Conservation (phyloP, 1,139 yeast species). For the Yamadazyma triangularis region DNA sequence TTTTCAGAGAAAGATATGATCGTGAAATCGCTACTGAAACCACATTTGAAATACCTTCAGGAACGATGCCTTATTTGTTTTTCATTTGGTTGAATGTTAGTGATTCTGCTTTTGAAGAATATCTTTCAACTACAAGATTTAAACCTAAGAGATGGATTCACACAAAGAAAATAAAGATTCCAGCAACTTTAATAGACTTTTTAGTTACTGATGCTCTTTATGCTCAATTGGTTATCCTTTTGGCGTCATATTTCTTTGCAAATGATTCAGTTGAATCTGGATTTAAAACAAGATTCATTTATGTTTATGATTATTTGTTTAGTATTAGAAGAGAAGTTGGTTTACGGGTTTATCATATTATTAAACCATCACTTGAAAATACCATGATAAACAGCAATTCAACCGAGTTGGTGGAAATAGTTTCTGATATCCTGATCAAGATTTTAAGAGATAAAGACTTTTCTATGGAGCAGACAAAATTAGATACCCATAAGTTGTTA, state of each 20-base stretch:
- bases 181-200: conserved; percentile 47
- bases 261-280: conserved; percentile 40
- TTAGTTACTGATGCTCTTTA: conserved; percentile 35
- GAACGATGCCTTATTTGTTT: conserved; percentile 41
- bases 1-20: conserved; percentile 44
- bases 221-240: conserved; percentile 45
- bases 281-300: conserved; percentile 50
- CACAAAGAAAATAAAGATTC: conserved; percentile 38
- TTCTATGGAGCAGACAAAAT: conserved; percentile 12
- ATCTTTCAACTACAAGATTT: conserved; percentile 45
- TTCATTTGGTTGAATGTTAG: conserved; percentile 52
- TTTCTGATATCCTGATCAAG: conserved; percentile 23
- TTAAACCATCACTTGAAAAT: conserved; percentile 37
- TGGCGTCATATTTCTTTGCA: conserved; percentile 46
- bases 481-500: conserved; percentile 14
- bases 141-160: conserved; percentile 17
- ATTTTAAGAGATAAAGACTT: conserved; percentile 20
- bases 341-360: conserved; percentile 42
- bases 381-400: conserved; percentile 28
- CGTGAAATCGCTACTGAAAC: conserved; percentile 3
- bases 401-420: conserved; percentile 22
- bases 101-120: conserved; percentile 42
- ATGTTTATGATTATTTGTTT: conserved; percentile 43
- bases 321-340: conserved; percentile 30
- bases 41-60: conserved; percentile 9